phyloP scores from a whole-genome alignment of 2,329 filamentous ascomycete genomes.

The Amphichorda felina region DNA sequence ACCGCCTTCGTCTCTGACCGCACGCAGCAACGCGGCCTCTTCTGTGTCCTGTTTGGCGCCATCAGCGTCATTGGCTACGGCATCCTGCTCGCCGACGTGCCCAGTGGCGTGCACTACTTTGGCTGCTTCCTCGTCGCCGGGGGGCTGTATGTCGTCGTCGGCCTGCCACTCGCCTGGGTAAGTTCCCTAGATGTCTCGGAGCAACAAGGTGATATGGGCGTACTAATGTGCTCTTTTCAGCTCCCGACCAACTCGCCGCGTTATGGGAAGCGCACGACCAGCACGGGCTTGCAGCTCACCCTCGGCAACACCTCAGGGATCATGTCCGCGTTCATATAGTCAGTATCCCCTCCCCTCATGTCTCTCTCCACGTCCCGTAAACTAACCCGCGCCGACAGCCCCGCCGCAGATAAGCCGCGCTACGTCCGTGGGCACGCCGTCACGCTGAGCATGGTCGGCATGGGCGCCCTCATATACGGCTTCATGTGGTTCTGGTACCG shows the following conservation, averaged over 20 bases:
- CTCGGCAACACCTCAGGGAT: slow-evolving; percentile 61
- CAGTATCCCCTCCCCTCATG: slow-evolving; percentile 6
- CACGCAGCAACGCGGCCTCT: slow-evolving; percentile 52
- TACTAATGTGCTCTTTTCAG: slow-evolving; percentile 8
- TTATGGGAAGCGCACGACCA: slow-evolving; percentile 65
- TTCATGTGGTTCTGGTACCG: slow-evolving; percentile 42
- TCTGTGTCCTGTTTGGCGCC: slow-evolving; percentile 47
- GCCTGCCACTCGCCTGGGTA: slow-evolving; percentile 43
- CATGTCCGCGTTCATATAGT: slow-evolving; percentile 58
- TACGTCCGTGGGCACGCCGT: slow-evolving; percentile 51
- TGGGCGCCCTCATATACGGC: slow-evolving; percentile 39
- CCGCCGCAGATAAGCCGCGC: slow-evolving; percentile 36
- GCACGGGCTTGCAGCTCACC: slow-evolving; percentile 58
- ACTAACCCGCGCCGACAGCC: slow-evolving; percentile 15
- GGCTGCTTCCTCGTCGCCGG: slow-evolving; percentile 65
- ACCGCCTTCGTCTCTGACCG: slow-evolving; percentile 57
- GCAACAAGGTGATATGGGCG: no score
- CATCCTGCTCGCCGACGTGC: slow-evolving; percentile 48
- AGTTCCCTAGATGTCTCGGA: no score
- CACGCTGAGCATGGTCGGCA: slow-evolving; percentile 43
- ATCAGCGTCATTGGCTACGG: slow-evolving; percentile 59
- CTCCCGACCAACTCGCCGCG: slow-evolving; percentile 57
- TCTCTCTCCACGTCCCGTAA: background rate
- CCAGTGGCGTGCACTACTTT: slow-evolving; percentile 58
- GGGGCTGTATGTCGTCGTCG: slow-evolving; percentile 54